These are phyloP conservation scores for Colletotrichum godetiae DNA, from an alignment of 2,329 filamentous ascomycete genomes.

Conservation along the genomic window DNA sequence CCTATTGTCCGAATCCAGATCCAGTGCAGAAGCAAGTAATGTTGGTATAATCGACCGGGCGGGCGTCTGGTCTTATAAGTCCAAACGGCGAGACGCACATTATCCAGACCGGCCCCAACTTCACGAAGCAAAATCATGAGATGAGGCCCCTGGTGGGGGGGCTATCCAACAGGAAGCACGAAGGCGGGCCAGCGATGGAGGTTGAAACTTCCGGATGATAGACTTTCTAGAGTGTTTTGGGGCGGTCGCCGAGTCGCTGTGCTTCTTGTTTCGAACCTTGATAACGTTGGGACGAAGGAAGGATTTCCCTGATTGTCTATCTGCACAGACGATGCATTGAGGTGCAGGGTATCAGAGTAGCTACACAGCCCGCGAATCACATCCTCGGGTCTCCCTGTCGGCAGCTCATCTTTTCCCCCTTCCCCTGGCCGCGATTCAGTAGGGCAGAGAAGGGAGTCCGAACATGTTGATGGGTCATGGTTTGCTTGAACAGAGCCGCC, in stretches of 20 bases:
- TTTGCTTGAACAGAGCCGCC: conserved; percentile 10
- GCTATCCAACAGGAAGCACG: neutral
- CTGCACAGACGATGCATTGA: conserved; percentile 33
- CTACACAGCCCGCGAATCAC: conserved; percentile 11
- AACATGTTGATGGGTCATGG: neutral
- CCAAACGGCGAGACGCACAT: neutral
- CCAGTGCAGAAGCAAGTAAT: conserved; percentile 4
- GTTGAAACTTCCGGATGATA: conserved; percentile 29
- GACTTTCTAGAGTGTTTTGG: conserved; percentile 35
- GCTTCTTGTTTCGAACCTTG: conserved; percentile 34
- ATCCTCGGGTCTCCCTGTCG: neutral
- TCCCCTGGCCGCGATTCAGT: neutral
- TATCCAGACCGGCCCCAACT: neutral
- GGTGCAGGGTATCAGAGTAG: conserved; percentile 18
- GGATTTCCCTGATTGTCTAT: conserved; percentile 30
- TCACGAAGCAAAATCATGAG: neutral
- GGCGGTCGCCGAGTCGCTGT: conserved; percentile 22
- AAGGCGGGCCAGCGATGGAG: neutral
- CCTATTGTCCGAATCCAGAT: conserved; percentile 31
- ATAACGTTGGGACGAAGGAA: conserved; percentile 19
- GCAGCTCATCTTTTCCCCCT: neutral
- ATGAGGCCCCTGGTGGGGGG: neutral
- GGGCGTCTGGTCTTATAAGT: conserved; percentile 22
- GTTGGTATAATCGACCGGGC: no score
- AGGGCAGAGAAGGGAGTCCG: conserved; percentile 10